Conservation (phyloP, 257 asterid genomes). For the Nicotiana noctiflora region DNA sequence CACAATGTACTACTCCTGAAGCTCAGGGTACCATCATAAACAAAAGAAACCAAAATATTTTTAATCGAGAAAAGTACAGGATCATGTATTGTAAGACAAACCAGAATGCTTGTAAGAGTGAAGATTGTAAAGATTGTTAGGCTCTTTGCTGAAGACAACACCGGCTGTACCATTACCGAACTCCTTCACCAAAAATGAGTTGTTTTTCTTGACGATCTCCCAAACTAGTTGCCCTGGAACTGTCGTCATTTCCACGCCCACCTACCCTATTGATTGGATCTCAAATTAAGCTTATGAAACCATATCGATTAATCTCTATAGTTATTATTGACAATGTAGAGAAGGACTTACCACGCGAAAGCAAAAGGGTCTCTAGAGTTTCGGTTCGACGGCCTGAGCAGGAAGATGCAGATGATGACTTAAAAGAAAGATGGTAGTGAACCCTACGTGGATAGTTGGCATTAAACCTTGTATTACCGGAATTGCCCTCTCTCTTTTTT, state of each 20-base stretch:
- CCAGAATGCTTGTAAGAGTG: constrained; percentile 96
- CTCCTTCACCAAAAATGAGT: constrained; percentile 67
- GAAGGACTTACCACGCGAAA: not conserved
- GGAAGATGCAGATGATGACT: not conserved
- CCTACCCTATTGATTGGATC: not conserved
- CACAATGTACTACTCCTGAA: not conserved
- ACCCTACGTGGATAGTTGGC: not conserved
- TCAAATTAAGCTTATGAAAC: not conserved
- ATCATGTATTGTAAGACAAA: constrained; percentile 9
- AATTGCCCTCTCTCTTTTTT: not conserved
- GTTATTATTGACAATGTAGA: no score
- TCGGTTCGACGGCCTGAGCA: not conserved
- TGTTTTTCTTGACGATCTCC: constrained; percentile 94
- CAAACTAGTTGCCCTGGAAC: constrained; percentile 84
- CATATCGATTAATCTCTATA: not conserved
- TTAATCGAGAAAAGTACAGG: not conserved
- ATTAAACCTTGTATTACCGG: not conserved
- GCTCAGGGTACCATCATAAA: not conserved
- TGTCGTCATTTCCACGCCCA: constrained; percentile 46
- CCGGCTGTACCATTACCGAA: constrained; percentile 77
- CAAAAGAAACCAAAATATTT: not conserved
- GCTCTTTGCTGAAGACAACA: constrained; percentile 65
- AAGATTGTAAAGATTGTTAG: constrained; percentile 73
- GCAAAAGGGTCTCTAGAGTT: not conserved
- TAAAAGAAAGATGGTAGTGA: not conserved